Conservation (phyloP, 192 early-diverging fungal species). For the Radiomyces spectabilis region DNA sequence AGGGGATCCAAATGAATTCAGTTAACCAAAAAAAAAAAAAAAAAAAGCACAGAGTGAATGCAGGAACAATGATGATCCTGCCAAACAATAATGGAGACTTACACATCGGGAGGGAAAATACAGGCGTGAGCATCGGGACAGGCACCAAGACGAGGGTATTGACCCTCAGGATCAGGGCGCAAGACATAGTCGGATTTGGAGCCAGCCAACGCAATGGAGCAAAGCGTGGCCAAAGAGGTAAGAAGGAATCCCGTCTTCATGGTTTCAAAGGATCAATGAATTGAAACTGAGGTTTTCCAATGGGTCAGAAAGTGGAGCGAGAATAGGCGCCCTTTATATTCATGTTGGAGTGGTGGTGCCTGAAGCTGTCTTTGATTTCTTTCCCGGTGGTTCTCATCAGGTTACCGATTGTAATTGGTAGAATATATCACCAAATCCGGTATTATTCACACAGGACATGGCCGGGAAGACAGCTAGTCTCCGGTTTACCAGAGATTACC, state of each 20-base stretch:
- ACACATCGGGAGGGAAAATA: slow-evolving; percentile 41
- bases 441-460: not conserved
- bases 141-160: slow-evolving; percentile 40
- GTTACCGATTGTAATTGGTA: no score
- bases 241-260: not conserved
- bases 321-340: not conserved
- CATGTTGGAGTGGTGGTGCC: no score
- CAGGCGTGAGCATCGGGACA: slow-evolving; percentile 37
- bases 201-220: slow-evolving; percentile 5
- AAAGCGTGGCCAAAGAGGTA: slow-evolving; percentile 2
- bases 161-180: slow-evolving; percentile 29
- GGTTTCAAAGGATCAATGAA: not conserved
- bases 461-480: no score
- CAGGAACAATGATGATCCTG: no score
- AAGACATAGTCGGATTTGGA: not conserved
- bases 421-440: not conserved
- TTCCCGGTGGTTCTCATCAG: no score
- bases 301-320: not conserved
- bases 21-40: not conserved
- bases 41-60: no score
- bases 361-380: no score
- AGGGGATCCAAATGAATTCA: no score
- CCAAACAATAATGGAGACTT: slow-evolving; percentile 3
- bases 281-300: no score
- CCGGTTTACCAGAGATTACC: no score